Base-by-base conservation (phyloP, 2,329 filamentous ascomycete genomes). In the Metarhizium humberi region DNA sequence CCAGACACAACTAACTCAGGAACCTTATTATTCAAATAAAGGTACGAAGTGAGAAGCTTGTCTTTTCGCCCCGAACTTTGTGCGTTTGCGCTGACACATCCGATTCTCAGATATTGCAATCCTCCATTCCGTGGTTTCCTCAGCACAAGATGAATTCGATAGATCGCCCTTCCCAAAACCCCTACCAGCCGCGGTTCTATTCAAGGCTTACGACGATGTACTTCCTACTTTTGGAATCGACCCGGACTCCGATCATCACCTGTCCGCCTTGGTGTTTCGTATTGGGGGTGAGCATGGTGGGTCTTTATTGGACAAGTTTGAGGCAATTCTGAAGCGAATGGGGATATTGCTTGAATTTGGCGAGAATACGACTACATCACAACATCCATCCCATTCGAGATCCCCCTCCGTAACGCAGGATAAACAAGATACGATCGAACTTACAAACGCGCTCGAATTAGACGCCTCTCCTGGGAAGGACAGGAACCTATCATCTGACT, bases 201-300 rank as follows among this genome's bases (percentile, higher is more conserved):
- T 95, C 71, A 78, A 80, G 53, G 89, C 90, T 34, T 95, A 95
- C 67, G 87, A 94, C 65, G 77, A 82, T 55, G 78, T 92, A 46
- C 79, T 95, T n/a, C 81, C 81, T 5, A 76, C 83, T 60, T 76
- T 88, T 73, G 86, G 84, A 54, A 75, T 90, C 60, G 79, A 89
- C 57, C 78, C 83, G n/a, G 84, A 88, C 63, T 78, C 87, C 61
- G 88, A 92, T 64, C 84, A 85, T 62, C 82, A 87, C 61, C 86
- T 91, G 64, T 84, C 90, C 60, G 82, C 86, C 59, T 85, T 95
- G 63, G 73, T 96, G 55, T 89, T 94, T 67, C 86, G 86, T 63
- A 83, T 96, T 66, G 87, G 88, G 53, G 84, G 84, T 57, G 78
- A 82, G 63, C 77, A 78, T 56, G 79, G 80, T 50, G 73, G 72